Conservation (phyloP, 2,329 filamentous ascomycete species). For the Pseudovirgaria hyperparasitica region DNA sequence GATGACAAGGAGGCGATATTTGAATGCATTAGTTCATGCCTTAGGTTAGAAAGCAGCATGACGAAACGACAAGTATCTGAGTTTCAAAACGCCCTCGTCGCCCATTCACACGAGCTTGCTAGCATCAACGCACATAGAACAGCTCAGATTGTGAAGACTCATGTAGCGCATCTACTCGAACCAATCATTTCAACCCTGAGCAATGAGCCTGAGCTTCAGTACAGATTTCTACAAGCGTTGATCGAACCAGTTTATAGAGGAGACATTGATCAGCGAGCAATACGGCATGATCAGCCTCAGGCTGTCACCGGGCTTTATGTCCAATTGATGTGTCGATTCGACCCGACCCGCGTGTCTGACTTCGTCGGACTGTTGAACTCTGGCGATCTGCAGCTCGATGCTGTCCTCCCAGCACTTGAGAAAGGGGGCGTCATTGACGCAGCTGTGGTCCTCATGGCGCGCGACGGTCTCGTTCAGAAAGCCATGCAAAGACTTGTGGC, state of each 20-base stretch:
- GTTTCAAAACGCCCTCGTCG: slow-evolving; percentile 53
- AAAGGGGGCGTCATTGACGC: slow-evolving; percentile 83
- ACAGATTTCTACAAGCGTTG: slow-evolving; percentile 62
- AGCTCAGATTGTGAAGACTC: slow-evolving; percentile 50
- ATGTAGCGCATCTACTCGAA: slow-evolving; percentile 53
- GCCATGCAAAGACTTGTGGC: slow-evolving; percentile 77
- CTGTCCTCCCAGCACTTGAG: slow-evolving; percentile 78
- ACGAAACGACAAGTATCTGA: slow-evolving; percentile 59
- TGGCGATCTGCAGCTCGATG: slow-evolving; percentile 65
- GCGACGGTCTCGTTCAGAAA: slow-evolving; percentile 69
- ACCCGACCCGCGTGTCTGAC: slow-evolving; percentile 69
- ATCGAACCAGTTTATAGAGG: slow-evolving; percentile 48
- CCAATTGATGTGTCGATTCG: slow-evolving; percentile 78
- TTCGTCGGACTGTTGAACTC: slow-evolving; percentile 69
- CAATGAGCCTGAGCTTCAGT: slow-evolving; percentile 52
- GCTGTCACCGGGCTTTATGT: slow-evolving; percentile 74
- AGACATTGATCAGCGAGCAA: slow-evolving; percentile 20
- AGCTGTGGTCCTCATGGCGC: slow-evolving; percentile 78
- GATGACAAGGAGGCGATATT: slow-evolving; percentile 67
- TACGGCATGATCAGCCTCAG: slow-evolving; percentile 28
- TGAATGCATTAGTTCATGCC: slow-evolving; percentile 61
- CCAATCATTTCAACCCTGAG: slow-evolving; percentile 49
- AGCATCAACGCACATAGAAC: slow-evolving; percentile 52
- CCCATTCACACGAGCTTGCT: slow-evolving; percentile 54
- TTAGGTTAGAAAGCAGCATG: slow-evolving; percentile 52